Conservation (phyloP, 1,284 basidiomycete genomes). For the Sporisorium graminicola region DNA sequence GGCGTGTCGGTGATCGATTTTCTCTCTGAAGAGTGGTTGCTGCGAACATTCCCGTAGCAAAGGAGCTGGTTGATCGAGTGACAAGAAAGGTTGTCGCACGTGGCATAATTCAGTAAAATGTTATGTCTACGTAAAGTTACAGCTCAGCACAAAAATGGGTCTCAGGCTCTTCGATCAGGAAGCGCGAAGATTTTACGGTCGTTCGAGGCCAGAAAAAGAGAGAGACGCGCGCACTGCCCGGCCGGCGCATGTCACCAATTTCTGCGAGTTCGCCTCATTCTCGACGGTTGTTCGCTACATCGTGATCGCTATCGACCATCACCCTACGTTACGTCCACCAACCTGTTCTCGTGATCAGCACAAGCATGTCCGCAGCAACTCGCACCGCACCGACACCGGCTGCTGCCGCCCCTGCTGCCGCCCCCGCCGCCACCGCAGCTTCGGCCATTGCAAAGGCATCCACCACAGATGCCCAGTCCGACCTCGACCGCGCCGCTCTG, state of each 20-base stretch:
- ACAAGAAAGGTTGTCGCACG: not conserved
- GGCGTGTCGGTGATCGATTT: no score
- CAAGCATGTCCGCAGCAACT: constrained; percentile 34
- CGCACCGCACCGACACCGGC: constrained; percentile 22
- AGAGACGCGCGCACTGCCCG: not conserved
- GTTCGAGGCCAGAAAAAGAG: not conserved
- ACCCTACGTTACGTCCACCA: constrained; percentile 1
- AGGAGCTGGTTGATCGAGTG: not conserved
- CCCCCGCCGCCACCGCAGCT: constrained; percentile 18
- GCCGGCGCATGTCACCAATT: not conserved
- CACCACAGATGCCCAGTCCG: constrained; percentile 34
- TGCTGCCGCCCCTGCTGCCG: constrained; percentile 13
- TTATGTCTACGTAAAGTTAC: not conserved
- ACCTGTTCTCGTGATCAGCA: constrained; percentile 11
- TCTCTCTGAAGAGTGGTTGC: no score
- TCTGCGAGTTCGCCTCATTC: not conserved
- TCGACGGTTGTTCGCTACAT: not conserved
- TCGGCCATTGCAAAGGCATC: constrained; percentile 23
- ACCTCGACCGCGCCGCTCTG: constrained; percentile 51
- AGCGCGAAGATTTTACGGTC: not conserved
- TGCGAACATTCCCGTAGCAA: not conserved
- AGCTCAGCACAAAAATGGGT: not conserved
- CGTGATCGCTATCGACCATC: constrained; percentile 12
- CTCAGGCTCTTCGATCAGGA: not conserved
- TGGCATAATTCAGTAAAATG: not conserved